Conservation (phyloP, 225 moss, liverwort and hornwort species). For the Marchantia polymorpha region DNA sequence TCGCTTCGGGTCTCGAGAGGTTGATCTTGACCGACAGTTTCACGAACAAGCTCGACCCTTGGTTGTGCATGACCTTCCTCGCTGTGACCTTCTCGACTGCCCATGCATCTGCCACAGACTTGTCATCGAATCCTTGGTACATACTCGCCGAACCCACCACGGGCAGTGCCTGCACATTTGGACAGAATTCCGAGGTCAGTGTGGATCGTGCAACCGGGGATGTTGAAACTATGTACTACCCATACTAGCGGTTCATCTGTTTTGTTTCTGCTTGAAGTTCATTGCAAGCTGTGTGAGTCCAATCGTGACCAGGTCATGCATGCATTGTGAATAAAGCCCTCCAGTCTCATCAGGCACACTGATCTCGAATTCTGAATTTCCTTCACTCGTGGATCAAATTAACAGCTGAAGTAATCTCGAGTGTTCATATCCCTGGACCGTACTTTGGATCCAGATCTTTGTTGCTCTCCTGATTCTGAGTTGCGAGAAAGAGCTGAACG, state of each 20-base stretch:
- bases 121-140: conserved; percentile 22
- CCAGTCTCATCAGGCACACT: background rate
- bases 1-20: conserved; percentile 8
- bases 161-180: background rate
- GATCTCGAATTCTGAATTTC: background rate
- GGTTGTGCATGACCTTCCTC: conserved; percentile 14
- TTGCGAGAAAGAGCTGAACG: too few species aligned
- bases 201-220: background rate
- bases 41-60: background rate
- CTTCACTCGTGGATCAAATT: background rate
- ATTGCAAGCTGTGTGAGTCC: too few species aligned
- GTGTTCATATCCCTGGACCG: background rate
- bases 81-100: conserved; percentile 17
- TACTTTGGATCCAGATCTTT: background rate
- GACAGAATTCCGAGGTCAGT: background rate
- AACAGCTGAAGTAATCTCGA: background rate
- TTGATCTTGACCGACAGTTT: conserved; percentile 11
- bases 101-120: conserved; percentile 19
- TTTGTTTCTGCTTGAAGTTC: too few species aligned
- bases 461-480: too few species aligned
- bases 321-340: too few species aligned
- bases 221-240: too few species aligned
- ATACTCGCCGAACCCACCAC: conserved; percentile 8
- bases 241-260: too few species aligned
- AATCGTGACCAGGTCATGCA: too few species aligned